Conservation (phyloP, 129 eudicot species). For the Escallonia rubra region DNA sequence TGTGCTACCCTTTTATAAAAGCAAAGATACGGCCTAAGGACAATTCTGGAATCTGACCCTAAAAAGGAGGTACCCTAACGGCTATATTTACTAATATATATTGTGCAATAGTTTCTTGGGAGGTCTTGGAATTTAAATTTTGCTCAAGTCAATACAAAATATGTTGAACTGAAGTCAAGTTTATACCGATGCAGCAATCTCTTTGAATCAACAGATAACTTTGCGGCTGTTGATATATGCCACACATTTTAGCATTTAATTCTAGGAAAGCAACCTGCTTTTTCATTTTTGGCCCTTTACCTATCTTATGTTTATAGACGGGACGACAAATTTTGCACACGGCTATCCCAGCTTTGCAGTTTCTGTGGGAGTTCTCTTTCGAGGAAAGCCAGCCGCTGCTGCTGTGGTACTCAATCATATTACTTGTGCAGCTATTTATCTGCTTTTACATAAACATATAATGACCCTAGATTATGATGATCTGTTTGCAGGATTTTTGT, state of each 20-base stretch:
- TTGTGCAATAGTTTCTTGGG: no score
- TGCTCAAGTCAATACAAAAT: no score
- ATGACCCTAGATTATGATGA: neutral
- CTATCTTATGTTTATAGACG: constrained; percentile 48
- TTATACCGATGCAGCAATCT: no score
- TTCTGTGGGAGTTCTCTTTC: constrained; percentile 82
- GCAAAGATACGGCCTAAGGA: no score
- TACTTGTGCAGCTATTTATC: neutral
- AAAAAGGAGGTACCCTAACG: no score
- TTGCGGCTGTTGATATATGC: no score
- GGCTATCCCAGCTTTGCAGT: constrained; percentile 98
- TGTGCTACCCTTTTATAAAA: no score
- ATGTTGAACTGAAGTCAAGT: no score
- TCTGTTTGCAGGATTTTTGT: neutral
- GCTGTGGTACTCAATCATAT: constrained; percentile 59
- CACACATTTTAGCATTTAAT: neutral
- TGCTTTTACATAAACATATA: neutral
- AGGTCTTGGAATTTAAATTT: no score
- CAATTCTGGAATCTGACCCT: no score
- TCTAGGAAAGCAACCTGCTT: neutral
- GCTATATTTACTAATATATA: no score
- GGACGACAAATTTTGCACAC: constrained; percentile 98
- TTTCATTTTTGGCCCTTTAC: neutral
- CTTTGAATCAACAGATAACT: no score
- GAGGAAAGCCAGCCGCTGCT: constrained; percentile 95